phyloP scores from a whole-genome alignment of 805 yeast species.

The Saturnispora bothae region DNA sequence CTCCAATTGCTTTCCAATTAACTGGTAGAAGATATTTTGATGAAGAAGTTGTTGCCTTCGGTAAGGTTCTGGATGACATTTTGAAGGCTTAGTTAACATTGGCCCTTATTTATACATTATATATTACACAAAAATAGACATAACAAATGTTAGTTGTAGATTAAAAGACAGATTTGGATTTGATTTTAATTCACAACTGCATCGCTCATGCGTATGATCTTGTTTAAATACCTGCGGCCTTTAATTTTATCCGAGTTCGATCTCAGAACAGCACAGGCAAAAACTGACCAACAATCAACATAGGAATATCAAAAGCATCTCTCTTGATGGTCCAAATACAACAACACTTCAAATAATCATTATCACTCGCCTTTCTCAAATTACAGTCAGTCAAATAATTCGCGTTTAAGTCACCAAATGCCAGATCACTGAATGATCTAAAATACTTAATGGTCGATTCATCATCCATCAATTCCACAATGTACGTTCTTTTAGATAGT shows the following conservation, averaged over 20 bases:
- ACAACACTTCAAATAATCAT: slow-evolving; percentile 45
- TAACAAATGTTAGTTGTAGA: too few relatives aligned
- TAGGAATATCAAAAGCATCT: slow-evolving; percentile 75
- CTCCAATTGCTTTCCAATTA: slow-evolving; percentile 47
- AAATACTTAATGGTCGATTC: slow-evolving; percentile 63
- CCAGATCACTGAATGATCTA: slow-evolving; percentile 56
- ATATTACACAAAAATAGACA: too few relatives aligned
- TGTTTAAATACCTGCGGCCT: too few relatives aligned
- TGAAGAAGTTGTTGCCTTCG: slow-evolving; percentile 40
- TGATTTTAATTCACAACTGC: too few relatives aligned
- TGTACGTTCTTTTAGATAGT: slow-evolving; percentile 50
- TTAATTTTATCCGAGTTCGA: too few relatives aligned
- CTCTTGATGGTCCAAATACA: slow-evolving; percentile 80
- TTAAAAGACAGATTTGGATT: too few relatives aligned
- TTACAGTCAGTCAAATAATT: slow-evolving; percentile 43
- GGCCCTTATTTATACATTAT: too few relatives aligned
- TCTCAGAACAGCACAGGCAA: slow-evolving; percentile 43
- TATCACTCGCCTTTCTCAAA: slow-evolving; percentile 28
- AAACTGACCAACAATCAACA: slow-evolving; percentile 76
- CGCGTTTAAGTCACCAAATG: slow-evolving; percentile 56
- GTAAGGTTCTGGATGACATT: slow-evolving; percentile 23
- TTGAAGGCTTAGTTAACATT: slow-evolving; percentile 15
- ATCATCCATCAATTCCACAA: slow-evolving; percentile 78
- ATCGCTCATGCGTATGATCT: too few relatives aligned
- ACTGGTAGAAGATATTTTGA: slow-evolving; percentile 45